These are phyloP conservation scores for Dalbergia cultrata DNA, from an alignment of 306 rosid genomes.

Conservation along the genomic window DNA sequence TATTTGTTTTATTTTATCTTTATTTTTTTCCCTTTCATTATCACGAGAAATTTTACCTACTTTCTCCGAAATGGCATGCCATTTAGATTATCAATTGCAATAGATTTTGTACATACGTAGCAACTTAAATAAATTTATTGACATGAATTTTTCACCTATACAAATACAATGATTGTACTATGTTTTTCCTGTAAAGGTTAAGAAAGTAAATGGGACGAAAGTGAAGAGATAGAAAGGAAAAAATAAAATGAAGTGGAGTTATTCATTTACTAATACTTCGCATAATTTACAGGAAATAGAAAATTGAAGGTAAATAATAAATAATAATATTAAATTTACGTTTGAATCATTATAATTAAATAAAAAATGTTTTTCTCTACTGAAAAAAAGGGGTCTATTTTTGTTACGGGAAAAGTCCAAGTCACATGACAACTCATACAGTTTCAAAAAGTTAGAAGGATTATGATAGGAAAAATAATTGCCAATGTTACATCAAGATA, in stretches of 20 bases:
- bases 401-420: constrained; percentile 14
- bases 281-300: background rate
- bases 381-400: too few species aligned
- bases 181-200: background rate
- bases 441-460: background rate
- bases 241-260: background rate
- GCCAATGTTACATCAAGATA: constrained; percentile 31
- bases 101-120: background rate
- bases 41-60: constrained; percentile 44
- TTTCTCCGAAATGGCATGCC: constrained; percentile 3
- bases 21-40: background rate
- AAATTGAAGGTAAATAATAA: background rate
- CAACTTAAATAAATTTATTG: constrained; percentile 32
- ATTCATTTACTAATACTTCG: background rate
- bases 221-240: background rate
- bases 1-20: constrained; percentile 1
- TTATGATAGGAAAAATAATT: constrained; percentile 17
- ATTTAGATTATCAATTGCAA: constrained; percentile 12
- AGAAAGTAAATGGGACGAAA: background rate
- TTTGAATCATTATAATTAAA: constrained; percentile 1
- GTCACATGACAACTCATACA: constrained; percentile 41
- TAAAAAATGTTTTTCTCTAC: background rate
- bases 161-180: background rate
- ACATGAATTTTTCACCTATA: background rate
- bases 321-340: background rate